These are phyloP conservation scores for Penicillium antarcticum DNA, from an alignment of 495 filamentous ascomycete species.

Conservation along the genomic window DNA sequence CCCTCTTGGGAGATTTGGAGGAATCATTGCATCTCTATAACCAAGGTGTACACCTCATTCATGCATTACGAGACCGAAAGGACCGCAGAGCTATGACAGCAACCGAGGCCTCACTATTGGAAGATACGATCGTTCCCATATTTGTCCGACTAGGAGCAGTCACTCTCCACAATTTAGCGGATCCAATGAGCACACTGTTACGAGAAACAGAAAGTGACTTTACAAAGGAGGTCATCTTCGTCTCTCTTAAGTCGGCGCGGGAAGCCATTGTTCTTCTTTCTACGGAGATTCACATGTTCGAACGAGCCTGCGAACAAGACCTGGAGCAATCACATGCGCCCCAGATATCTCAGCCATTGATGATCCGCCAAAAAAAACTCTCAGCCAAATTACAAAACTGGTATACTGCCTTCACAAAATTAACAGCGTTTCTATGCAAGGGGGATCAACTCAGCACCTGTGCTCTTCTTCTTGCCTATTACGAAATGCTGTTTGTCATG, in stretches of 20 bases:
- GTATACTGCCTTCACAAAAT: conserved; percentile 9
- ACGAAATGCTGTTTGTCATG: conserved; percentile 12
- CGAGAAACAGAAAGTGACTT: not conserved
- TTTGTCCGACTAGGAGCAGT: conserved; percentile 33
- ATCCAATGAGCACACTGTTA: conserved; percentile 11
- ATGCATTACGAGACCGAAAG: conserved; percentile 24
- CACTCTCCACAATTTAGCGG: conserved; percentile 5
- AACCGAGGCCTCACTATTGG: conserved; percentile 17
- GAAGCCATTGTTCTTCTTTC: conserved; percentile 27
- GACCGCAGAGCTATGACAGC: conserved; percentile 10
- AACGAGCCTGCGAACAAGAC: conserved; percentile 15
- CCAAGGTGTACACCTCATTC: conserved; percentile 35
- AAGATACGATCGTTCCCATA: conserved; percentile 36
- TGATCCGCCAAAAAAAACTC: conserved; percentile 6
- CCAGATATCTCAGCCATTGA: conserved; percentile 7
- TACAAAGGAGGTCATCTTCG: conserved; percentile 7
- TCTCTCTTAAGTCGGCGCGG: conserved; percentile 30
- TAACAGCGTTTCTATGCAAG: not conserved
- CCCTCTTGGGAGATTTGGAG: conserved; percentile 38
- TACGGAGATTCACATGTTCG: conserved; percentile 21
- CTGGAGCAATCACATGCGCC: not conserved
- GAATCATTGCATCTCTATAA: conserved; percentile 32
- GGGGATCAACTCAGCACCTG: not conserved
- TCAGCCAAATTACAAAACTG: conserved; percentile 5
- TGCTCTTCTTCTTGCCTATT: conserved; percentile 4